Conservation (phyloP, 2,329 filamentous ascomycete genomes). For the Beauveria asiatica region DNA sequence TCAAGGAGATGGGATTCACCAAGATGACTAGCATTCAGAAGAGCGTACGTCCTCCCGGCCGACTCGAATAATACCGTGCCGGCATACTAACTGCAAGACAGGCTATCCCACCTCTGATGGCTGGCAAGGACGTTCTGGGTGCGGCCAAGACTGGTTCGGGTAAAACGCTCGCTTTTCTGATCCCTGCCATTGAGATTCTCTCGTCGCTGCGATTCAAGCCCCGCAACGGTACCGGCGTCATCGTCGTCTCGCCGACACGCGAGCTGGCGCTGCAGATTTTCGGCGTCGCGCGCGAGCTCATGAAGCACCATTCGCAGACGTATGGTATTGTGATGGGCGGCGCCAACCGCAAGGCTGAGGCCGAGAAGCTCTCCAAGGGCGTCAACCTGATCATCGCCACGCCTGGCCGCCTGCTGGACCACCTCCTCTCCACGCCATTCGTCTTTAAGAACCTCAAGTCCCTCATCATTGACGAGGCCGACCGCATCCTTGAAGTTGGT, state of each 20-base stretch:
- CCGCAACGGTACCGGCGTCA: conserved; percentile 83
- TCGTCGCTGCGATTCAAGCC: conserved; percentile 88
- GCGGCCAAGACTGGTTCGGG: conserved; percentile 94
- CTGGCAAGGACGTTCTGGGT: conserved; percentile 85
- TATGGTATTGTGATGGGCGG: conserved; percentile 95
- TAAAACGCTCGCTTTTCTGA: conserved; percentile 91
- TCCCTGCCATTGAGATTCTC: conserved; percentile 90
- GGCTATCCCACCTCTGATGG: conserved; percentile 79
- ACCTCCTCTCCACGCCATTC: conserved; percentile 88
- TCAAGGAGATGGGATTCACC: conserved; percentile 84
- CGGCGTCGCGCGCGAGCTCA: conserved; percentile 84
- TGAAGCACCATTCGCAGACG: conserved; percentile 88
- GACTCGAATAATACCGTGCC: background rate
- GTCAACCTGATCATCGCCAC: conserved; percentile 93
- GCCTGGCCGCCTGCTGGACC: conserved; percentile 84
- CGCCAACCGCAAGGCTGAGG: conserved; percentile 82
- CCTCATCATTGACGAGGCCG: conserved; percentile 91
- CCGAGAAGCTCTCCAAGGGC: conserved; percentile 87
- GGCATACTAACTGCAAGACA: conserved; percentile 11
- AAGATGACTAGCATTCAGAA: conserved; percentile 95
- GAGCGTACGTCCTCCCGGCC: conserved; percentile 30
- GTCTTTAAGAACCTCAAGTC: conserved; percentile 88
- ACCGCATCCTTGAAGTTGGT: conserved; percentile 91
- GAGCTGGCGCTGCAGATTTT: conserved; percentile 96
- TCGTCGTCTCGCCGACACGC: conserved; percentile 86